Base-by-base conservation (phyloP, 2,329 filamentous ascomycete species). In the Fusarium sp. region DNA sequence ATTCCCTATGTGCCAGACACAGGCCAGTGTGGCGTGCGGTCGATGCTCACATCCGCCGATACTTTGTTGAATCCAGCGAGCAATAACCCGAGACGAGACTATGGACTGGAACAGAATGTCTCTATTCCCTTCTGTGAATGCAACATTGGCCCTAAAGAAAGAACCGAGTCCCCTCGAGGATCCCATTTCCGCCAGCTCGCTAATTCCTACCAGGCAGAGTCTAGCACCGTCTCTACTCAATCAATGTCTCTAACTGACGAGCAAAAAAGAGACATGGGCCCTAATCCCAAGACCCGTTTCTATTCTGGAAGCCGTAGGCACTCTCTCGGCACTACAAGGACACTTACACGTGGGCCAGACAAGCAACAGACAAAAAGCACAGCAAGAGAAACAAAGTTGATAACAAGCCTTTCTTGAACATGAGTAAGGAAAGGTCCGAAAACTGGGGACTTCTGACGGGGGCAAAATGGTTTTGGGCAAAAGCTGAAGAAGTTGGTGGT, bases 391-490 rank as follows among this genome's bases (percentile, higher is more conserved):
- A 20, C 57, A 38, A 16, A 61, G 42, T 58, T 67, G 40, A 66
- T 53, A 63, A 62, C 23, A 56, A 64, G 31, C 25, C 23, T n/a
- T 44, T 16, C 14, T 49, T 49, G 8, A 49, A 56, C 58, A 34
- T 46, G 56, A 69, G 64, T 68, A 70, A 69, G 64, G 51, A 23
- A 58, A 64, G 67, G 63, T 40, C 6, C 34, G 53, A 67, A 61
- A 57, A 70, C 55, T 70, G 58, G 58, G 46, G 67, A 59, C 63
- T 63, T 60, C 51, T 38, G 33, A 55, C 33, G 33, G 33, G 33
- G 42, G 42, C 42, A 46, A 33, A 33, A 34, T 6, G 29, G 25
- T 18, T 9, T 33, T 54, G 18, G 42, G 42, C 20, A 42, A 42
- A 34, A 42, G 40, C 18, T 42, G 40, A 42, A 42, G 38, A 42